Conservation (phyloP, 371 early-diverging fungal species). For the Capillidium heterosporum region DNA sequence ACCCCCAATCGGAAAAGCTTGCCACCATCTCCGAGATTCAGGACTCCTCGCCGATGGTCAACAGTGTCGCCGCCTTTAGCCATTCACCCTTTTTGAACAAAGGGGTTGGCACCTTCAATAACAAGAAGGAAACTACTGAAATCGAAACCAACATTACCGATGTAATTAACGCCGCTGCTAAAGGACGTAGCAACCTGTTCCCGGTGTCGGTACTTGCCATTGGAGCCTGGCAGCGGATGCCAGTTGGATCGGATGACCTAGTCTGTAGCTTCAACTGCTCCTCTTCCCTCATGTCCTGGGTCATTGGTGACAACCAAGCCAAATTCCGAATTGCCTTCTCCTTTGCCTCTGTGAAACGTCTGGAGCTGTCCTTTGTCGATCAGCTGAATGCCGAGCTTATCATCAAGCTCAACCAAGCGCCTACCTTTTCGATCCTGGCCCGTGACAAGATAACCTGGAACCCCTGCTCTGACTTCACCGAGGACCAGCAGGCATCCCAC, state of each 20-base stretch:
- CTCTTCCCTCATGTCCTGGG: neutral
- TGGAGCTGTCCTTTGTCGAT: neutral
- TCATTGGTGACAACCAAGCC: neutral
- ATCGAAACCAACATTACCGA: neutral
- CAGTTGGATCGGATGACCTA: slow-evolving; percentile 31
- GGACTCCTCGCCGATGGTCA: neutral
- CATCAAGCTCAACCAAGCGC: neutral
- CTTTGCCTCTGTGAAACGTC: neutral
- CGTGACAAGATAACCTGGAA: neutral
- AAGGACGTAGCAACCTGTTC: slow-evolving; percentile 20
- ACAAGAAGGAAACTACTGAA: neutral
- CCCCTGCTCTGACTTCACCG: slow-evolving; percentile 2
- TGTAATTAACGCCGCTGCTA: neutral
- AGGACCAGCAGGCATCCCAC: neutral
- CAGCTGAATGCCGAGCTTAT: neutral
- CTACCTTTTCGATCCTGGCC: neutral
- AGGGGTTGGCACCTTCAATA: neutral
- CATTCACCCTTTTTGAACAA: neutral
- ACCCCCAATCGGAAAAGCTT: neutral
- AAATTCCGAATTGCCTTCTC: slow-evolving; percentile 4
- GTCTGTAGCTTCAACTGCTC: slow-evolving; percentile 14
- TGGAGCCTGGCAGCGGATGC: slow-evolving; percentile 58
- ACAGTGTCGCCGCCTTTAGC: neutral
- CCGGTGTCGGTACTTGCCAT: slow-evolving; percentile 36
- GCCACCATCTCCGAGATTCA: neutral